Percentiles rank a stretch among this genome's conserved stretches.
Evolutionary conservation across 2,329 filamentous ascomycete species (phyloP).

Genomic region (Fusarium sp.): DNA sequence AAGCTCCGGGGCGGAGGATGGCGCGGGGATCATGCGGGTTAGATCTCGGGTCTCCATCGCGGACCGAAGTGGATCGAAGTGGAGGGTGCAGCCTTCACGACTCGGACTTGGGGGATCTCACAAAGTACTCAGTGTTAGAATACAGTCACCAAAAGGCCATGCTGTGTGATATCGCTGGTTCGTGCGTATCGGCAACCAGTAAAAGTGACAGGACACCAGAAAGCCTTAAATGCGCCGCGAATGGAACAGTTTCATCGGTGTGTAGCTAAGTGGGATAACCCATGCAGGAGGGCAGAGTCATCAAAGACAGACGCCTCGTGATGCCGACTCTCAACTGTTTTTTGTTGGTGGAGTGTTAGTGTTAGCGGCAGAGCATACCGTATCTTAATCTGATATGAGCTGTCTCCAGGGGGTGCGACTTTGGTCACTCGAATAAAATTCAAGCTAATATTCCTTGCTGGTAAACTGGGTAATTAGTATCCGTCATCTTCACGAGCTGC

Average conservation of each 20-base stretch:
- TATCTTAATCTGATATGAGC: conserved; percentile 4
- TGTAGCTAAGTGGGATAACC: conserved; percentile 1
- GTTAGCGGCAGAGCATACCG: conserved; percentile 9
- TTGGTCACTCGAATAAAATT: neutral
- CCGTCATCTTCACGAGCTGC: neutral
- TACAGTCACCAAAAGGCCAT: neutral
- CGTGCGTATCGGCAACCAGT: neutral
- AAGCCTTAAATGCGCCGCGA: conserved; percentile 4
- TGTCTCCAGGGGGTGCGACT: neutral
- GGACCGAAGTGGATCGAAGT: conserved; percentile 13
- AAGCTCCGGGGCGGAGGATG: neutral
- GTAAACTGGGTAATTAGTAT: neutral
- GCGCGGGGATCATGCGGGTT: neutral
- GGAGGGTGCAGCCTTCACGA: neutral
- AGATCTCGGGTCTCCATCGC: neutral
- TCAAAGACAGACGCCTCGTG: conserved; percentile 41
- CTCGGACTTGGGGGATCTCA: neutral
- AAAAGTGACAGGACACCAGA: neutral
- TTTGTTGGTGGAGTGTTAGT: conserved; percentile 11
- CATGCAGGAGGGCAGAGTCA: neutral
- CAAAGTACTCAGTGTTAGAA: neutral
- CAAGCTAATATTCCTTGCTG: neutral
- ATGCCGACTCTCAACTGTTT: conserved; percentile 18
- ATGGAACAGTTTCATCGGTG: neutral
- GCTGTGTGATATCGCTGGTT: neutral